Evolutionary conservation across 164 flowering plant genomes (phyloP).

Genomic region (Kingdonia uniflora): DNA sequence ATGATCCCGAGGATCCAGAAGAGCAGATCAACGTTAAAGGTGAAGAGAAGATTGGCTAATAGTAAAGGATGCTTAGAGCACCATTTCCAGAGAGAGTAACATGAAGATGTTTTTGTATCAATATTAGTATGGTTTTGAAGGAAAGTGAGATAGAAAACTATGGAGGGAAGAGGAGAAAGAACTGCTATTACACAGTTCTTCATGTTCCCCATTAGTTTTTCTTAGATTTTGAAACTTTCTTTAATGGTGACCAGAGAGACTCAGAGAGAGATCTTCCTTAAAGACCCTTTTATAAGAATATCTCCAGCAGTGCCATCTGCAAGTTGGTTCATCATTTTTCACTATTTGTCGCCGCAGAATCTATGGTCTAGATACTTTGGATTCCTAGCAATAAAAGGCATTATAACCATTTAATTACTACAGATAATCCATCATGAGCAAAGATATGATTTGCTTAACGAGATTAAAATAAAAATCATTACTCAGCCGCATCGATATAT

Average conservation of each 20-base stretch:
- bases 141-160: conserved; percentile 54
- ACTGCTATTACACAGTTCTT: conserved; percentile 49
- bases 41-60: conserved; percentile 65
- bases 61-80: conserved; percentile 68
- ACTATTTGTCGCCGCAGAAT: background rate
- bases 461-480: too few species aligned
- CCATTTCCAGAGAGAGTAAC: conserved; percentile 61
- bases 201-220: conserved; percentile 27
- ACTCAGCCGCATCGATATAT: too few species aligned
- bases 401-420: too few species aligned
- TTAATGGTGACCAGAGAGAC: background rate
- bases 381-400: background rate
- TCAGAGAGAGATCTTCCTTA: background rate
- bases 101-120: background rate
- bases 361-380: background rate
- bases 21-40: conserved; percentile 68
- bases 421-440: too few species aligned
- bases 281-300: background rate
- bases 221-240: background rate
- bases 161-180: conserved; percentile 68
- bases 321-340: background rate
- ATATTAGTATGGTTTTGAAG: conserved; percentile 6
- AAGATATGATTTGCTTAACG: too few species aligned
- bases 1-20: conserved; percentile 72
- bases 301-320: background rate